phyloP scores from a whole-genome alignment of 352 stramenopile genomes.

The Pythium rishiriense region DNA sequence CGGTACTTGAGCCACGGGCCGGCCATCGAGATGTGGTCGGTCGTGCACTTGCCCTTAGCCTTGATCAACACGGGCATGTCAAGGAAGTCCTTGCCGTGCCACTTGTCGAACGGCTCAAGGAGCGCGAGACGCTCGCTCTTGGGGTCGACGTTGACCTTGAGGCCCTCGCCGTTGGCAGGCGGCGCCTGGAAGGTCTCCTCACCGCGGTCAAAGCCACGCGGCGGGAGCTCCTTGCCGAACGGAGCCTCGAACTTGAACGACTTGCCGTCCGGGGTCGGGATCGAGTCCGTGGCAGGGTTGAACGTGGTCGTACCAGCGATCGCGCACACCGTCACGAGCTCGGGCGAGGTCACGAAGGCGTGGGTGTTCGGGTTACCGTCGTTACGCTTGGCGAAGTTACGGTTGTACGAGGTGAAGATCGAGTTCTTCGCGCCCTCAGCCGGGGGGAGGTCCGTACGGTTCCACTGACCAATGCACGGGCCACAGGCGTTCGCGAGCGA shows the following conservation, averaged over 20 bases:
- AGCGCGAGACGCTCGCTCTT: conserved; percentile 88
- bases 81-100: conserved; percentile 88
- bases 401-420: conserved; percentile 95
- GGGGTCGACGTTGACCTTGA: conserved; percentile 82
- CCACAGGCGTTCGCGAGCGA: conserved; percentile 92
- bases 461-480: conserved; percentile 95
- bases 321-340: conserved; percentile 89
- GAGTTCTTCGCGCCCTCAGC: conserved; percentile 91
- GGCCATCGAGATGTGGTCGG: conserved; percentile 94
- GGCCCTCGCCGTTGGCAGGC: conserved; percentile 53
- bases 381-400: conserved; percentile 95
- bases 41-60: conserved; percentile 95
- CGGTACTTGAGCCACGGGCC: conserved; percentile 94
- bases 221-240: conserved; percentile 90
- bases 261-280: conserved; percentile 82
- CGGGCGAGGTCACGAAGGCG: conserved; percentile 92
- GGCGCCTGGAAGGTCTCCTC: conserved; percentile 93
- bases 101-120: conserved; percentile 86
- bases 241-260: conserved; percentile 91
- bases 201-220: conserved; percentile 88
- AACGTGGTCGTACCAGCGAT: conserved; percentile 91
- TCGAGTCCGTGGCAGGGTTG: conserved; percentile 90
- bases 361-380: conserved; percentile 93
- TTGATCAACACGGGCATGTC: conserved; percentile 92
- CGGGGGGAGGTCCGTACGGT: conserved; percentile 86